Evolutionary conservation across 2,329 filamentous ascomycete species (phyloP), one percentile per base, ranked within the genome.

Genomic region (Fusarium clavum): DNA sequence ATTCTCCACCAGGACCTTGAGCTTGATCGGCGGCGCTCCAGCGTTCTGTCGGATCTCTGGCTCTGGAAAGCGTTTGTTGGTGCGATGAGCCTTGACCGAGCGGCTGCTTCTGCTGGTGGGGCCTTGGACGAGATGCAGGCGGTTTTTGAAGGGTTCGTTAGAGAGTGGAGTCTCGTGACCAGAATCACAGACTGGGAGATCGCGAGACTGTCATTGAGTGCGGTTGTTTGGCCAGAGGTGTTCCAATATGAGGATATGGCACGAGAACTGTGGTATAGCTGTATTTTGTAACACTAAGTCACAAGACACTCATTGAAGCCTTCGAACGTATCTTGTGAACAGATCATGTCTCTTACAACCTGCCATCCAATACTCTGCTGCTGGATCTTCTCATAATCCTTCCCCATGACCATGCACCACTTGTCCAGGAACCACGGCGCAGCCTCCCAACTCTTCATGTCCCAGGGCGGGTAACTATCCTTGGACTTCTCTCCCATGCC

Each of bases 381-480:
- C 4, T 59, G 43, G 18, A 76, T 40, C 18, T 62, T 49, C 6
- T 71, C 65, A 6, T 69, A 61, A 7, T 75, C 66, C 2, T 54
- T 66, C 10, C 69, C 75, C 11, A 73, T 48, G 20, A 70, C 58
- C 40, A 70, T 45, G 13, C 69, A 67, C 75, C 75, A 77, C 32
- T 77, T 77, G 9, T 64, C 46, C 11, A 77, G 20, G 27, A 77
- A 77, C 76, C 76, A 77, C 3, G 72, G 71, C 3, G 69, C 57
- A n/a, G 74, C 76, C 25, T 77, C 73, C 76, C 76, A 77, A 3
- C 73, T 72, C 41, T 60, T 69, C 69, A 72, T 71, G 3, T 77
- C 73, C 76, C 76, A 77, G 1, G 76, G 76, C 3, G 69, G 71
- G 25, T 72, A 76, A 0, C 27, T 46, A 3, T 64, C 54, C 4